These are phyloP conservation scores for Gautieria morchelliformis DNA, from an alignment of 768 basidiomycete species.

Conservation along the genomic window DNA sequence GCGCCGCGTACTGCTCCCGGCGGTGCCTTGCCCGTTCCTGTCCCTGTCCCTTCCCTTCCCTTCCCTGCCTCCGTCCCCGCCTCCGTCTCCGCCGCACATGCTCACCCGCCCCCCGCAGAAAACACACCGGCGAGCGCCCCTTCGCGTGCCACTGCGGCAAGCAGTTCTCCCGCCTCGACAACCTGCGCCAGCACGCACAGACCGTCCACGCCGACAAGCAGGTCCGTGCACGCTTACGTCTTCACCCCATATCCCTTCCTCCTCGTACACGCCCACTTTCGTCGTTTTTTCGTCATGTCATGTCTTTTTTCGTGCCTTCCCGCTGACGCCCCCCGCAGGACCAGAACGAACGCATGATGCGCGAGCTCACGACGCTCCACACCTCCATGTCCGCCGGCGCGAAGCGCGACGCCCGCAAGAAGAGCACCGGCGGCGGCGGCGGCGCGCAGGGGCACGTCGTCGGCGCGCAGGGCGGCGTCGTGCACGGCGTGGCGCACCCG, in stretches of 20 bases:
- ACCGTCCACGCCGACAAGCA: constrained; percentile 95
- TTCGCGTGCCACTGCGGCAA: constrained; percentile 95
- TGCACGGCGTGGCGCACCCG: no score
- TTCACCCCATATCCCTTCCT: background rate
- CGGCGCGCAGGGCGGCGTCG: no score
- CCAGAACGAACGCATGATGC: constrained; percentile 86
- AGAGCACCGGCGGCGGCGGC: background rate
- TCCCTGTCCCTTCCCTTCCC: no score
- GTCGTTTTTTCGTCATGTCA: no score
- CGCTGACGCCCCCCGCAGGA: constrained; percentile 26
- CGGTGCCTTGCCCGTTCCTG: background rate
- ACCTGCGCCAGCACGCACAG: constrained; percentile 93
- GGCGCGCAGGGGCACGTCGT: background rate
- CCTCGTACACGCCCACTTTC: no score
- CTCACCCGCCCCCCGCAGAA: constrained; percentile 22
- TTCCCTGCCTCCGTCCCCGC: no score
- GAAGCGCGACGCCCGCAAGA: constrained; percentile 14
- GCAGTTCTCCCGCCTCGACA: constrained; percentile 93
- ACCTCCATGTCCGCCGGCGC: constrained; percentile 59
- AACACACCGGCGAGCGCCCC: constrained; percentile 96
- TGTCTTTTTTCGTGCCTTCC: no score
- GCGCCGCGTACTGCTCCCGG: background rate
- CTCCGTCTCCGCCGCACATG: no score
- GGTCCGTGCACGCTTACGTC: constrained; percentile 1
- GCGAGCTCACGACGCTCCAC: constrained; percentile 75